phyloP scores from a whole-genome alignment of 2,329 filamentous ascomycete genomes.

The Neurospora sp. region DNA sequence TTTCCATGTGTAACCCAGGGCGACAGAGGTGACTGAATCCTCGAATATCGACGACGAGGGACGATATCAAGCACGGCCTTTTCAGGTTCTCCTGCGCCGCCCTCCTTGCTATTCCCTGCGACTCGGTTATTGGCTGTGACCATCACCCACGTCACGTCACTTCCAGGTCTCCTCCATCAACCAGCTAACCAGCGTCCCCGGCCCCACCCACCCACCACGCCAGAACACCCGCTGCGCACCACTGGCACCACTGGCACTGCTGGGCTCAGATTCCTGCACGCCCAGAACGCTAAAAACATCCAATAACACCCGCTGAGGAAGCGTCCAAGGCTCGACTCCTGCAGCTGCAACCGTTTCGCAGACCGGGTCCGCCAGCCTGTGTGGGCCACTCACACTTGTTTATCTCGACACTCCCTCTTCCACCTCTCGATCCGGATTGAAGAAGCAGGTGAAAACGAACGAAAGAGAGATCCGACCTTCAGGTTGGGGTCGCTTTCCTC shows the following conservation, averaged over 20 bases:
- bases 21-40: neutral
- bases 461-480: neutral
- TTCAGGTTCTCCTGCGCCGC: neutral
- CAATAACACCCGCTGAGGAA: neutral
- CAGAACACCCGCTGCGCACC: neutral
- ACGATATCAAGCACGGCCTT: neutral
- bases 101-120: slow-evolving; percentile 6
- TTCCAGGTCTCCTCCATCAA: slow-evolving; percentile 1
- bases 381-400: neutral
- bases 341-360: neutral
- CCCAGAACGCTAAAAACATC: neutral
- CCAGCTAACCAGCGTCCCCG: neutral
- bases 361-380: neutral
- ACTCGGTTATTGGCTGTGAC: slow-evolving; percentile 10
- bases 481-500: neutral
- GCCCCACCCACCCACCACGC: neutral
- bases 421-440: neutral
- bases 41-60: neutral
- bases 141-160: slow-evolving; percentile 14
- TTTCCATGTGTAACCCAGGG: neutral
- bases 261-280: neutral
- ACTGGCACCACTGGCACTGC: neutral
- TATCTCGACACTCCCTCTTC: neutral
- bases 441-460: neutral
- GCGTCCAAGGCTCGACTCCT: neutral